These are phyloP conservation scores for Strigomonas culicis DNA, from an alignment of 208 protist species.

Conservation along the genomic window DNA sequence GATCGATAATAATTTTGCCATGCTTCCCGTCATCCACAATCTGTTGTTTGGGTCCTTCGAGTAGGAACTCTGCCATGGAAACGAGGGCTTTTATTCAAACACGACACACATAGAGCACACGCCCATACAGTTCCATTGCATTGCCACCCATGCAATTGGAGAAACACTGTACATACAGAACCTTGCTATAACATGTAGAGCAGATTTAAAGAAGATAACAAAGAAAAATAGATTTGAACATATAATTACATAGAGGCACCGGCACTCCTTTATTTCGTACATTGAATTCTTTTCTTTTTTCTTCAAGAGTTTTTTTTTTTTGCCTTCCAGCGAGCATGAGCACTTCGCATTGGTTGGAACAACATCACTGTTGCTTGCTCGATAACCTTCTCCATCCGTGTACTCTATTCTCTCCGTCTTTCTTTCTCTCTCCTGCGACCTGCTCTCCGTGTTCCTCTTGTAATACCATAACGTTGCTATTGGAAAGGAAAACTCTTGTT, in stretches of 20 bases:
- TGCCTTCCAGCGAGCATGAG: neutral
- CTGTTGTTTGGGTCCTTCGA: slow-evolving; percentile 67
- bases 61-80: too few relatives aligned
- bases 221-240: too few relatives aligned
- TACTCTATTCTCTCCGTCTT: slow-evolving; percentile 4
- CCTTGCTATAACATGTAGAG: too few relatives aligned
- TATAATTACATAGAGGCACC: neutral
- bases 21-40: slow-evolving; percentile 55
- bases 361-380: neutral
- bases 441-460: slow-evolving; percentile 1
- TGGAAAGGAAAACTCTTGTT: neutral
- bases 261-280: neutral
- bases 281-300: neutral
- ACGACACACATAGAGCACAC: too few relatives aligned
- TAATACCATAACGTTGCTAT: neutral
- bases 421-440: slow-evolving; percentile 10
- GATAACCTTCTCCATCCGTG: neutral
- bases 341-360: neutral
- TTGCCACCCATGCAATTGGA: too few relatives aligned
- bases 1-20: slow-evolving; percentile 69
- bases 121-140: too few relatives aligned
- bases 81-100: too few relatives aligned
- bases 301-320: slow-evolving; percentile 9
- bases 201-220: too few relatives aligned
- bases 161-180: too few relatives aligned